Base-by-base conservation (phyloP, 192 early-diverging fungal genomes). In the Kickxella alabastrina region DNA sequence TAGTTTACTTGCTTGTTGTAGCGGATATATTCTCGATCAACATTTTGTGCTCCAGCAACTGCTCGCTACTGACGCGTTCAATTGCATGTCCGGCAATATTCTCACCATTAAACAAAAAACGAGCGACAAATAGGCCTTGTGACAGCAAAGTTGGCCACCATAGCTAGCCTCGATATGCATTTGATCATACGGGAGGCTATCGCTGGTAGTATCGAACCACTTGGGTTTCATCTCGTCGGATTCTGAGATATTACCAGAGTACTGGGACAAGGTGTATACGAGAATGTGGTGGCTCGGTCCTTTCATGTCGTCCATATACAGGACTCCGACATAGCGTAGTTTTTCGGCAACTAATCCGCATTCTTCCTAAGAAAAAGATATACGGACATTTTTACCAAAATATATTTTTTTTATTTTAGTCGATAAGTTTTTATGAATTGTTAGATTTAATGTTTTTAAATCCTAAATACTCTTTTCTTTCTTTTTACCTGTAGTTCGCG, bases 151-250 rank as follows among this genome's bases (percentile, higher is more conserved):
- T 49, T 7, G 71, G 64, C 64, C 71, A 75, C 71, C 71, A 75
- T 24, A 59, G 25, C 17, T 53, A 4, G 71, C 63, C 28, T 75
- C 71, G 2, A 24, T 23, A 28, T 75, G 82, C 75, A 83, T 81
- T 13, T 67, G 28, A n/a, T 71, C 56, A 48, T 61, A 90, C 0
- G 88, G 85, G 50, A 90, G 74, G 13, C 66, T 49, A 6, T 59
- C 50, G 14, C 62, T 10, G 2, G 34, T 36, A 19, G 32, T 68
- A 5, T 43, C 41, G 40, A 80, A 88, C 88, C 88, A 90, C 62
- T 81, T 54, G 6, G 87, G 87, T 31, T 58, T 46, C 87, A 90
- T 90, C 47, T 90, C 87, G 8, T 90, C 85, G 1, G 85, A 82
- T 81, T 89, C 87, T 35, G 31, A 42, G 15, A 82, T 63, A 12